Conservation (phyloP, 208 protist genomes). For the Vickermania ingenoplastis region DNA sequence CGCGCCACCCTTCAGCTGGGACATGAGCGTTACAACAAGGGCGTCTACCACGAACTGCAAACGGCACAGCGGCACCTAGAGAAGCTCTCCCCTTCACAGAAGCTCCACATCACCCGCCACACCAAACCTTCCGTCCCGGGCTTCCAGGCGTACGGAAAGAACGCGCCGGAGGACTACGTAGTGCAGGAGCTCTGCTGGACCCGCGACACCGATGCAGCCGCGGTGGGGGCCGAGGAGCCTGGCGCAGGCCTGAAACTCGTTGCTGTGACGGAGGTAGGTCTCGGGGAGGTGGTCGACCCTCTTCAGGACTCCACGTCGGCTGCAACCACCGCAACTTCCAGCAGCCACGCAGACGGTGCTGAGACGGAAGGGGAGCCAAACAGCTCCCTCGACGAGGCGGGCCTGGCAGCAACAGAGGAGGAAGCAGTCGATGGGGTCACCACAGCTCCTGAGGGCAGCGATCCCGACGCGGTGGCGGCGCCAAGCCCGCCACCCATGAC, state of each 20-base stretch:
- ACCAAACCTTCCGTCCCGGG: conserved; percentile 65
- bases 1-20: conserved; percentile 53
- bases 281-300: not conserved
- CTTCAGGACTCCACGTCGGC: not conserved
- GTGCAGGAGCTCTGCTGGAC: conserved; percentile 57
- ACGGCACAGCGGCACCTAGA: conserved; percentile 64
- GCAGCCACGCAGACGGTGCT: not conserved
- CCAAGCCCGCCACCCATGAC: not conserved
- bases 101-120: conserved; percentile 70
- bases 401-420: not conserved
- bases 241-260: not conserved
- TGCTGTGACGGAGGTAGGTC: not conserved
- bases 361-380: not conserved
- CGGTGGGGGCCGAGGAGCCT: not conserved
- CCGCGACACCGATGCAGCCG: not conserved
- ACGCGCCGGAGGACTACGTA: conserved; percentile 53
- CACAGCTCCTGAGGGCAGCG: not conserved
- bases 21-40: conserved; percentile 75
- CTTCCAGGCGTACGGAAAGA: conserved; percentile 79
- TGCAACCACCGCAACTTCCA: not conserved
- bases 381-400: not conserved
- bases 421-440: conserved; percentile 1
- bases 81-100: conserved; percentile 41
- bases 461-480: not conserved
- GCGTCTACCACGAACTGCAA: conserved; percentile 74